phyloP scores from a whole-genome alignment of 2,329 filamentous ascomycete genomes.

The Venturia effusa region DNA sequence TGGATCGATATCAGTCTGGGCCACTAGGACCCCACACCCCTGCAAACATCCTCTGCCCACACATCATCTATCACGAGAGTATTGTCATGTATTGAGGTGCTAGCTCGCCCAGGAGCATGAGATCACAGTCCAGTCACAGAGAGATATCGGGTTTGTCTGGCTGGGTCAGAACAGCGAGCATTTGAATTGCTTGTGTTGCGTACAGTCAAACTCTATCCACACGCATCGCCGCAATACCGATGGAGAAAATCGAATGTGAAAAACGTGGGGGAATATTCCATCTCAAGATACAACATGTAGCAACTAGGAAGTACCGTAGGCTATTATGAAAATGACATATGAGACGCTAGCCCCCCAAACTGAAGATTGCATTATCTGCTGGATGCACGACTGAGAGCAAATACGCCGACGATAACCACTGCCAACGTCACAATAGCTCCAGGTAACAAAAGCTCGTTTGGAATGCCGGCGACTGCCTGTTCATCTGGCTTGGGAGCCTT shows the following conservation, averaged over 20 bases:
- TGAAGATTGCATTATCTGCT: conserved; percentile 22
- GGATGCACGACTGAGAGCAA: conserved; percentile 63
- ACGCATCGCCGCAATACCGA: not conserved
- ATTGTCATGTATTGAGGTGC: too few species aligned
- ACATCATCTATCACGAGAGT: too few species aligned
- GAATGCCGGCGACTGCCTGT: conserved; percentile 80
- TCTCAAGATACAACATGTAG: not conserved
- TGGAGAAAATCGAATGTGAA: not conserved
- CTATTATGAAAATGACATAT: not conserved
- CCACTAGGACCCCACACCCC: too few species aligned
- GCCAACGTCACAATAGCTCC: conserved; percentile 93
- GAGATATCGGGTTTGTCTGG: too few species aligned
- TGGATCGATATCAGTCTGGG: too few species aligned
- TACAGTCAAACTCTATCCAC: not conserved
- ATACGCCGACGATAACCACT: conserved; percentile 87
- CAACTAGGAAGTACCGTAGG: not conserved
- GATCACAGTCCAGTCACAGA: too few species aligned
- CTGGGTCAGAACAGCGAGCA: not conserved
- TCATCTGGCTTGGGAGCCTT: conserved; percentile 45
- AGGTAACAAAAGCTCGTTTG: conserved; percentile 85
- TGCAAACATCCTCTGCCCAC: too few species aligned
- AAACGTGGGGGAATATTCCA: not conserved
- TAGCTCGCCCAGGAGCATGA: too few species aligned
- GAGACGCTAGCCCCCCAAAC: not conserved
- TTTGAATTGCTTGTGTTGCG: not conserved